Evolutionary conservation across 768 basidiomycete genomes (phyloP), one percentile per base, ranked within the genome.

Genomic region (Antrodiella citrinella): DNA sequence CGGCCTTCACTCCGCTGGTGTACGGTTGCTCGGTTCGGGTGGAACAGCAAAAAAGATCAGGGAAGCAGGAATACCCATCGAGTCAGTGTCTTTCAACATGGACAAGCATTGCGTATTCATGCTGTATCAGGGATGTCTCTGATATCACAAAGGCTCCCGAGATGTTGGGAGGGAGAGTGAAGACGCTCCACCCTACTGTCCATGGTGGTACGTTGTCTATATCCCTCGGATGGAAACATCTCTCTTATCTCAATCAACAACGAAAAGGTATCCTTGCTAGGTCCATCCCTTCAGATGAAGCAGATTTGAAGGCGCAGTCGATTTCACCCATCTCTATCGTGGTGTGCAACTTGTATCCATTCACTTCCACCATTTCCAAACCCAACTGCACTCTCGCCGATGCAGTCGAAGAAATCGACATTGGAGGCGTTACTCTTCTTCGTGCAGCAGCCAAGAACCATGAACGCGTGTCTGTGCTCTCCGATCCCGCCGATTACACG

Each of bases 401-500:
- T 44, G 95, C 95, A 4, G 85, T 98, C 51, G 96, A 99, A 66
- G 96, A 99, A 68, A 87, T 99, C 58, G 96, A 99, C 69, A 98
- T 99, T 51, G 96, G 96, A 4, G 96, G 96, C 22, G 96, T 99
- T 44, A 98, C 96, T 4, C 84, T 99, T 7, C 82, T 98, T 44
- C 87, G 96, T 39, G 96, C 95, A 5, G 96, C 95, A 2, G 96
- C 96, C 49, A 99, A 99, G 71, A 99, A 99, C 67, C 96, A 98
- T 70, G 88, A 76, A 46, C 86, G 94, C 41, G 91, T 94, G 23
- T 86, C 84, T 25, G 82, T 97, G 42, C 73, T 95, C 41, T 94
- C 88, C 39, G 90, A 93, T 64, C 91, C 91, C 21, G 67, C 76
- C 7, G 96, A 99, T 65, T 99, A 99, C 65, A 65, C 75, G 42